phyloP scores from a whole-genome alignment of 371 early-diverging fungal genomes.

The Nosema muscidifuracis region DNA sequence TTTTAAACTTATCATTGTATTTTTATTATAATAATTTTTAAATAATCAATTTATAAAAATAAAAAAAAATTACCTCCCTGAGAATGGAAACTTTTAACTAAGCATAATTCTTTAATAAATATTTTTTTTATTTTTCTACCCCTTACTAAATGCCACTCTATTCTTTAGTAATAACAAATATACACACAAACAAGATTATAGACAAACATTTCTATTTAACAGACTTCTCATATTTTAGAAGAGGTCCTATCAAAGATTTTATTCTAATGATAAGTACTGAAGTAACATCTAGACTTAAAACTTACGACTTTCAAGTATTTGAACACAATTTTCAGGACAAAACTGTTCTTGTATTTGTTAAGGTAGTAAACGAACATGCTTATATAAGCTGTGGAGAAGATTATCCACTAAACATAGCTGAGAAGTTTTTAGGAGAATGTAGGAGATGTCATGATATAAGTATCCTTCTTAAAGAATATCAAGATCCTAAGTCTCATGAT shows the following conservation, averaged over 20 bases:
- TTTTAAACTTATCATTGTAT: too few species aligned
- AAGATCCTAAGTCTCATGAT: conserved; percentile 65
- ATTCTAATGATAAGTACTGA: conserved; percentile 43
- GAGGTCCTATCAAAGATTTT: conserved; percentile 48
- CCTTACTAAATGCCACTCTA: conserved; percentile 16
- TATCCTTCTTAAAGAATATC: conserved; percentile 56
- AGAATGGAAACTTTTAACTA: not conserved
- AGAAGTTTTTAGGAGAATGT: conserved; percentile 50
- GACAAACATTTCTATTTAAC: conserved; percentile 45
- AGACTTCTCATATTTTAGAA: conserved; percentile 49
- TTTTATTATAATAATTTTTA: too few species aligned
- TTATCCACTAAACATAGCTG: conserved; percentile 48
- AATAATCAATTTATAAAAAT: too few species aligned
- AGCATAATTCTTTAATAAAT: not conserved
- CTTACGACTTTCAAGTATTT: conserved; percentile 48
- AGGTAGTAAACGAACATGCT: conserved; percentile 31
- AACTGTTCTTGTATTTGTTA: conserved; percentile 48
- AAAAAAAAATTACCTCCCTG: not conserved
- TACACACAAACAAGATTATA: conserved; percentile 20
- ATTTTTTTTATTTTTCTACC: not conserved
- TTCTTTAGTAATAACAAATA: conserved; percentile 24
- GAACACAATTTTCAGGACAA: conserved; percentile 49
- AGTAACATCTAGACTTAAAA: conserved; percentile 45
- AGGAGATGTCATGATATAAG: conserved; percentile 20
- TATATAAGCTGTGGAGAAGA: conserved; percentile 41